These are phyloP conservation scores for Chenopodium suecicum DNA, from an alignment of 148 eudicot genomes.

Conservation along the genomic window DNA sequence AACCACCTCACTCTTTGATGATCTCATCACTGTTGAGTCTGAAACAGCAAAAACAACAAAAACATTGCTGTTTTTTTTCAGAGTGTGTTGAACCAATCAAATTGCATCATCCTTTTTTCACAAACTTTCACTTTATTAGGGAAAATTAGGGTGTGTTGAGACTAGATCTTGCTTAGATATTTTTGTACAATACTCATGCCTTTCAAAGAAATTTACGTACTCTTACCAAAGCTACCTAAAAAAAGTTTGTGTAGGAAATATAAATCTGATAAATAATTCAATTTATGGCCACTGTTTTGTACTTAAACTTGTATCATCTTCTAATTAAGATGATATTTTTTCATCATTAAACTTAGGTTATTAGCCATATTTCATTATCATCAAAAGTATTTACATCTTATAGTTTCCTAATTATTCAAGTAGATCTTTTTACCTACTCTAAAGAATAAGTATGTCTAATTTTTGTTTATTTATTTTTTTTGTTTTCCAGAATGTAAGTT, in stretches of 20 bases:
- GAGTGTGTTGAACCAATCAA: slow-evolving; percentile 29
- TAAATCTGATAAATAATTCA: not conserved
- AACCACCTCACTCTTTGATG: slow-evolving; percentile 6
- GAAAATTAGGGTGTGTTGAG: slow-evolving; percentile 20
- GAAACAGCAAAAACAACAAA: slow-evolving; percentile 31
- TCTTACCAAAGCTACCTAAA: not conserved
- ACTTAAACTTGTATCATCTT: too few relatives aligned
- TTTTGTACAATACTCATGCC: slow-evolving; percentile 21
- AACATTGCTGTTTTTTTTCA: slow-evolving; percentile 13
- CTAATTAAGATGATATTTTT: not conserved
- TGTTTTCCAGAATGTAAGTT: too few relatives aligned
- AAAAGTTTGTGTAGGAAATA: not conserved
- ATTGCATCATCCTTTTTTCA: slow-evolving; percentile 17
- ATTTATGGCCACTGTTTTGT: not conserved
- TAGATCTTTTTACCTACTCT: not conserved
- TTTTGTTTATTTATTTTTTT: too few relatives aligned
- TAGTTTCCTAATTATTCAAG: not conserved
- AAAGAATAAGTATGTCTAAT: too few relatives aligned
- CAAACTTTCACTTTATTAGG: slow-evolving; percentile 26
- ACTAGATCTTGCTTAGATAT: slow-evolving; percentile 44
- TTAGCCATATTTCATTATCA: not conserved
- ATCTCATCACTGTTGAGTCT: slow-evolving; percentile 29
- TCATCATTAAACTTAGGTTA: not conserved
- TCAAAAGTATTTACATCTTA: not conserved
- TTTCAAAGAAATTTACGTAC: not conserved